phyloP scores from a whole-genome alignment of 2,329 filamentous ascomycete genomes.

The Endoconidiophora polonica region DNA sequence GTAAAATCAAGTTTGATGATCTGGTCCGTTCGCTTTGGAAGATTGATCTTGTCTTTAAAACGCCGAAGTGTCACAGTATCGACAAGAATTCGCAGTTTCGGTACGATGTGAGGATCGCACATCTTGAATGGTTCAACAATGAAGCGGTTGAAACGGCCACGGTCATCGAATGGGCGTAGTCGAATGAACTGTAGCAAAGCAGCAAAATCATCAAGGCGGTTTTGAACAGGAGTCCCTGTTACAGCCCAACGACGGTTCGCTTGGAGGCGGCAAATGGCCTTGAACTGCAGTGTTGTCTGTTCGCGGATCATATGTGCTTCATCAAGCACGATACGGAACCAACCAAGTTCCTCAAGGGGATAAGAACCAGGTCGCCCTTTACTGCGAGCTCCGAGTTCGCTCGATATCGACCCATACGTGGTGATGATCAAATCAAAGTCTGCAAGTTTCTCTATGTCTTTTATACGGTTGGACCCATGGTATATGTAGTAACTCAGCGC shows the following conservation, averaged over 20 bases:
- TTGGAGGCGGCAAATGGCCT: slow-evolving; percentile 64
- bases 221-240: slow-evolving; percentile 93
- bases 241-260: slow-evolving; percentile 84
- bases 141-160: slow-evolving; percentile 55
- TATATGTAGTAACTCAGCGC: slow-evolving; percentile 64
- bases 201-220: slow-evolving; percentile 76
- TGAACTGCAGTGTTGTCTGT: slow-evolving; percentile 63
- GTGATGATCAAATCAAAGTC: slow-evolving; percentile 76
- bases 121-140: slow-evolving; percentile 77
- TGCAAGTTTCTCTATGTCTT: slow-evolving; percentile 49
- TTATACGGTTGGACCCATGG: slow-evolving; percentile 63
- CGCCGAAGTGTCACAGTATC: slow-evolving; percentile 88
- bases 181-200: slow-evolving; percentile 75
- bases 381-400: slow-evolving; percentile 52
- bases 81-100: slow-evolving; percentile 74
- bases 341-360: slow-evolving; percentile 63
- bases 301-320: slow-evolving; percentile 93
- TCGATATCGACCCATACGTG: slow-evolving; percentile 76
- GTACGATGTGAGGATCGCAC: slow-evolving; percentile 67
- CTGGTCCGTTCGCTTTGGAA: slow-evolving; percentile 58
- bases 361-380: slow-evolving; percentile 41
- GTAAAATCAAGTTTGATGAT: slow-evolving; percentile 62
- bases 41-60: slow-evolving; percentile 76
- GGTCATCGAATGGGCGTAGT: slow-evolving; percentile 70
- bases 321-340: slow-evolving; percentile 87